Percentiles rank a stretch among this genome's conserved stretches.
phyloP scores from a whole-genome alignment of 345 rosid genomes.

The Angophora floribunda region DNA sequence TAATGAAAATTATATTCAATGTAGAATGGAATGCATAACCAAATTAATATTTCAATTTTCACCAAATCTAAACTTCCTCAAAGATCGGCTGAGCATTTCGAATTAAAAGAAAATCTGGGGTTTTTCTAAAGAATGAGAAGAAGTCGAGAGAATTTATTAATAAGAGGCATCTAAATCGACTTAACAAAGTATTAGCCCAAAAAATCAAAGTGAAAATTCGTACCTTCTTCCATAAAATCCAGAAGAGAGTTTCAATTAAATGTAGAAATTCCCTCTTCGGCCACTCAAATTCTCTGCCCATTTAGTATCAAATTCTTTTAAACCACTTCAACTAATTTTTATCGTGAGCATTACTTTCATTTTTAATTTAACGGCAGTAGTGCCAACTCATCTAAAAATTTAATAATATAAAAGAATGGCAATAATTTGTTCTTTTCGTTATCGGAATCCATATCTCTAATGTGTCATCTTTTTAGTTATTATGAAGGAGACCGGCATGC shows the following conservation, averaged over 20 bases:
- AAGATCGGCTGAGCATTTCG: not conserved
- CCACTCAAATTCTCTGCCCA: not conserved
- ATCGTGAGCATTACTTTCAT: no score
- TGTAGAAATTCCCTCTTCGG: not conserved
- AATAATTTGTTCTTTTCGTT: no score
- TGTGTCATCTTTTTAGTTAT: not conserved
- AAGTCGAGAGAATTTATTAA: no score
- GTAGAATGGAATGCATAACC: not conserved
- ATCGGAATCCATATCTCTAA: not conserved
- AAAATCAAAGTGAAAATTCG: not conserved
- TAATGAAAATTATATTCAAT: not conserved
- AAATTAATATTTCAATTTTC: not conserved
- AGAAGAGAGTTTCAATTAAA: not conserved
- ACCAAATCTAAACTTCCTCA: not conserved
- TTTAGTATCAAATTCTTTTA: not conserved
- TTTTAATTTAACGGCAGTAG: not conserved
- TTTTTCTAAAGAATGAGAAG: no score
- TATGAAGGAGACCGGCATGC: fast-evolving
- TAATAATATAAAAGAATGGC: no score
- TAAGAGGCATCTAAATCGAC: not conserved
- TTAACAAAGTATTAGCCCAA: not conserved
- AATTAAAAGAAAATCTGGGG: not conserved
- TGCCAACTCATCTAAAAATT: not conserved
- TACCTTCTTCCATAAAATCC: not conserved
- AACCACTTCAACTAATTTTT: not conserved